phyloP scores from a whole-genome alignment of 306 rosid genomes.

The Prunus mira region DNA sequence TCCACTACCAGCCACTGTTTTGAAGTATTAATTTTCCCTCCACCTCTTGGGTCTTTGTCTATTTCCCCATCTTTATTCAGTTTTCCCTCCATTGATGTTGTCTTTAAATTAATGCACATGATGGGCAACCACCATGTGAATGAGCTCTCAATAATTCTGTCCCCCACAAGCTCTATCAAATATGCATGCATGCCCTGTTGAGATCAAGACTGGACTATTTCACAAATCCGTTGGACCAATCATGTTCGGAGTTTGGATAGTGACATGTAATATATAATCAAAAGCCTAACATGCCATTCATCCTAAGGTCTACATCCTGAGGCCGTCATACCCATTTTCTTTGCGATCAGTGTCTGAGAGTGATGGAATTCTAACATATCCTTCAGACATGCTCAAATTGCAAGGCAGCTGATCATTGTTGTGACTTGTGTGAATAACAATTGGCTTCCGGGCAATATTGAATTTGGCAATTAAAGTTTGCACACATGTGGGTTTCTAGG shows the following conservation, averaged over 20 bases:
- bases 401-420: neutral
- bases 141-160: constrained; percentile 36
- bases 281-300: constrained; percentile 14
- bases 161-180: constrained; percentile 29
- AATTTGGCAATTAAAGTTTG: neutral
- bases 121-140: constrained; percentile 31
- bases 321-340: constrained; percentile 22
- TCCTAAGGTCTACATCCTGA: constrained; percentile 11
- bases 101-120: constrained; percentile 28
- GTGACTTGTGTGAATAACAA: neutral
- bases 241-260: constrained; percentile 15
- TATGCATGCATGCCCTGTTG: constrained; percentile 16
- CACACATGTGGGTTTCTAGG: neutral
- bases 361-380: constrained; percentile 15
- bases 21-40: constrained; percentile 11
- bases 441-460: neutral
- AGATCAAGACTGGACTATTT: constrained; percentile 8
- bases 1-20: constrained; percentile 23
- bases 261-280: constrained; percentile 4
- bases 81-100: constrained; percentile 16
- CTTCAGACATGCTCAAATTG: neutral
- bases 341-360: constrained; percentile 19
- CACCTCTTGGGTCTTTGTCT: neutral
- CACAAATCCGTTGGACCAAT: neutral
- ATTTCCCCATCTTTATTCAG: constrained; percentile 15